Evolutionary conservation across 441 rosid genomes (phyloP), one percentile per base, ranked within the genome.

Genomic region (Pelargonium australe): DNA sequence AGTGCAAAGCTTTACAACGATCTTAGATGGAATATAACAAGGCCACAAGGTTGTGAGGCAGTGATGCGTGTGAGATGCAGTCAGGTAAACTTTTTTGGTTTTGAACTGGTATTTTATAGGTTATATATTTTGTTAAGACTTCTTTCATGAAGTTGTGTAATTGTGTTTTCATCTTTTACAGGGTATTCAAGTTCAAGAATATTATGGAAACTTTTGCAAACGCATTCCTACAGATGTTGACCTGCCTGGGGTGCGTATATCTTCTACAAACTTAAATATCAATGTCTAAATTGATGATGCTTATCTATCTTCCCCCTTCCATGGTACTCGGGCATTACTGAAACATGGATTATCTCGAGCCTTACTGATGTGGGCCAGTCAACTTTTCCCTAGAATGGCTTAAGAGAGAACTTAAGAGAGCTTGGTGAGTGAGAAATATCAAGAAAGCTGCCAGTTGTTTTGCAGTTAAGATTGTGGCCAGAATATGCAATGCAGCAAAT

Each of bases 11-110:
- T 96, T 45, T 93, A 87, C 85, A 96, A 91, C 79, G 99, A 96
- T 84, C 96, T 91, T 23, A 89, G 92, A 80, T 96, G 99, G 99
- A 96, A 96, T 82, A 77, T 93, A 73, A 85, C 92, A 47, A 87
- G 99, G 84, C 98, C 97, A 68, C 99, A 96, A 84, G 97, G 98
- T 69, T 88, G 84, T 82, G 99, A 96, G 87, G 96, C 98, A 53
- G 98, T 96, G 64, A 93, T 96, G 99, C 90, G 97, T 70, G 98
- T 96, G 73, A 85, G 98, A 84, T 91, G 98, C 85, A 89, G 98
- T 81, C 96, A 89, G 93, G 98, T 96, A 84, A 47, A 63, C 28
- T 20, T 14, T 55, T 67, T 44, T 63, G 6, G 7, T 9, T 25
- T 23, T n/a, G 53, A 58, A n/a, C 19, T 4, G 2, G 68, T 28